Evolutionary conservation across 352 stramenopile genomes (phyloP).

Genomic region (Phytophthora niederhauseri): DNA sequence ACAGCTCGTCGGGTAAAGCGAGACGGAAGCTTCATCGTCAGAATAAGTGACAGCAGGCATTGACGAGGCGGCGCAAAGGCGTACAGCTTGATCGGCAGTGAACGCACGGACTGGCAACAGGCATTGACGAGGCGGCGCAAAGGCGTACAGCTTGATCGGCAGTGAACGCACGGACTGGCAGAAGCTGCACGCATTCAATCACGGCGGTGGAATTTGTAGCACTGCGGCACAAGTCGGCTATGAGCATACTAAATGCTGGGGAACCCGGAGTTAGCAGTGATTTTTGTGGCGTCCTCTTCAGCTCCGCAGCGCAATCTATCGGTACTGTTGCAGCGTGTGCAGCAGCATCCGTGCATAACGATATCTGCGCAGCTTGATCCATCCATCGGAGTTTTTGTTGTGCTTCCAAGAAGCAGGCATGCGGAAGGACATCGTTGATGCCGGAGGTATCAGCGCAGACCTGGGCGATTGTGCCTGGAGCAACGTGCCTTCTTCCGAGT

Average conservation of each 20-base stretch:
- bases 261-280: constrained; percentile 12
- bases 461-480: constrained; percentile 24
- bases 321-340: constrained; percentile 20
- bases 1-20: constrained; percentile 28
- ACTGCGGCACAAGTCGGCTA: constrained; percentile 36
- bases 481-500: constrained; percentile 30
- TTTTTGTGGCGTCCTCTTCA: constrained; percentile 13
- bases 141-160: constrained; percentile 30
- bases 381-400: constrained; percentile 60
- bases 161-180: constrained; percentile 30
- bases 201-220: constrained; percentile 31
- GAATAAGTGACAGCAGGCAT: constrained; percentile 7
- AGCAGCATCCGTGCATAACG: constrained; percentile 40
- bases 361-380: constrained; percentile 29
- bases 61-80: constrained; percentile 34
- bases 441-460: constrained; percentile 37
- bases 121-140: constrained; percentile 33
- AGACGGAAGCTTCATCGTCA: constrained; percentile 1
- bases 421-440: constrained; percentile 18
- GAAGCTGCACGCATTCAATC: constrained; percentile 34
- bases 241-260: constrained; percentile 15
- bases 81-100: constrained; percentile 25
- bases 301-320: constrained; percentile 42
- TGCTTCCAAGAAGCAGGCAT: constrained; percentile 51
- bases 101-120: constrained; percentile 29